Evolutionary conservation across 2,329 filamentous ascomycete genomes (phyloP), one percentile per base, ranked within the genome.

Genomic region (Colletotrichum chrysophilum): DNA sequence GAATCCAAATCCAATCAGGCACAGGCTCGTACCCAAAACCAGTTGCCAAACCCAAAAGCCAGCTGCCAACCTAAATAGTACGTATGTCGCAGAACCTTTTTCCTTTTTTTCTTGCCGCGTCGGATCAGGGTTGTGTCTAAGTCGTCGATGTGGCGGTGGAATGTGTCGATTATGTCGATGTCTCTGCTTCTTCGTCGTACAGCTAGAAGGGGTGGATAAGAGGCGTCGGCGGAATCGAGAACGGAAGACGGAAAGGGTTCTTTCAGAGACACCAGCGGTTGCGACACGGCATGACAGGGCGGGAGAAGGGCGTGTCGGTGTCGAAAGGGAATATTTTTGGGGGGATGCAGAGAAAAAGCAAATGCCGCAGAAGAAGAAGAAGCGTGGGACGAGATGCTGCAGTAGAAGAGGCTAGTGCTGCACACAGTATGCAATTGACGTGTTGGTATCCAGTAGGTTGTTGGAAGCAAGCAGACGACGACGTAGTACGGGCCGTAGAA

Each of bases 341-440:
- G 64, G 21, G 70, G 70, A 68, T 68, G 70, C 48, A 74, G 28
- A 64, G 70, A 74, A 75, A 67, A 73, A 69, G 70, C 73, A 73
- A 75, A 73, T 68, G 73, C 64, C 56, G 73, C 64, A 75, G 70
- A 64, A 58, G 60, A 65, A 48, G 60, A 65, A 52, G 61, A 58
- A 36, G 48, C 48, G 52, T 71, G 70, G 70, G 58, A 75, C 68
- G 62, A 62, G 60, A 73, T 75, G 70, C 62, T 58, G 58, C 36
- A 66, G 38, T 65, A 64, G 18, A 28, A 69, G 16, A n/a, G 10
- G 43, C 55, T 56, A 56, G 48, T 52, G 65, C 30, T 67, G 67
- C 52, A 48, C 34, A 38, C 34, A 38, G n/a, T 43, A 43, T 64
- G 61, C 34, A 16, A 36, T 43, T 24, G 16, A 64, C 34, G 61